These are phyloP conservation scores for Musa troglodytarum DNA, from an alignment of 176 grass and related monocot species.

Conservation along the genomic window DNA sequence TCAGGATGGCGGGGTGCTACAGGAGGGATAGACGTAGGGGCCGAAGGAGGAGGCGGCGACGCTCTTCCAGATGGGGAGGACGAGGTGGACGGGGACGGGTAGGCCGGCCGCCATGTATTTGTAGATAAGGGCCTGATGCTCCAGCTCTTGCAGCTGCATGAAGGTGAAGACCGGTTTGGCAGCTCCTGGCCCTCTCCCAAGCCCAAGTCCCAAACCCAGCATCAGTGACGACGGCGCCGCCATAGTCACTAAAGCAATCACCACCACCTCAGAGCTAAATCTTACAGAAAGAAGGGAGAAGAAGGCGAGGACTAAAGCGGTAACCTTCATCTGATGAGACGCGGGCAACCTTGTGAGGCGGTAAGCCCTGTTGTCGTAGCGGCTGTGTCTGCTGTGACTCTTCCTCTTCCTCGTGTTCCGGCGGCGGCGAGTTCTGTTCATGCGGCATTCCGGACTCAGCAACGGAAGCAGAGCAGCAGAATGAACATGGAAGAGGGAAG, in stretches of 20 bases:
- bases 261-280: no score
- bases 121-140: conserved; percentile 95
- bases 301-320: no score
- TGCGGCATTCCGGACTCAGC: no score
- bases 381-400: no score
- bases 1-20: not conserved
- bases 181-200: conserved; percentile 14
- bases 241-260: conserved; percentile 33
- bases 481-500: no score
- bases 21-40: conserved; percentile 49
- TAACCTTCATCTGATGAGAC: no score
- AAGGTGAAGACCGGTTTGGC: conserved; percentile 59
- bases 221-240: conserved; percentile 41
- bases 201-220: conserved; percentile 29
- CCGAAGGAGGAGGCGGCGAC: conserved; percentile 75
- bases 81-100: conserved; percentile 74
- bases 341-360: no score
- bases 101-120: conserved; percentile 78
- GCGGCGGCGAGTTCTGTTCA: no score
- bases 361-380: no score
- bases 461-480: no score
- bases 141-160: conserved; percentile 94
- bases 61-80: conserved; percentile 96
- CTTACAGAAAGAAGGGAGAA: no score
- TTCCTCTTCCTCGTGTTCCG: no score